Evolutionary conservation across 306 rosid genomes (phyloP).

Genomic region (Echinosophora koreensis): DNA sequence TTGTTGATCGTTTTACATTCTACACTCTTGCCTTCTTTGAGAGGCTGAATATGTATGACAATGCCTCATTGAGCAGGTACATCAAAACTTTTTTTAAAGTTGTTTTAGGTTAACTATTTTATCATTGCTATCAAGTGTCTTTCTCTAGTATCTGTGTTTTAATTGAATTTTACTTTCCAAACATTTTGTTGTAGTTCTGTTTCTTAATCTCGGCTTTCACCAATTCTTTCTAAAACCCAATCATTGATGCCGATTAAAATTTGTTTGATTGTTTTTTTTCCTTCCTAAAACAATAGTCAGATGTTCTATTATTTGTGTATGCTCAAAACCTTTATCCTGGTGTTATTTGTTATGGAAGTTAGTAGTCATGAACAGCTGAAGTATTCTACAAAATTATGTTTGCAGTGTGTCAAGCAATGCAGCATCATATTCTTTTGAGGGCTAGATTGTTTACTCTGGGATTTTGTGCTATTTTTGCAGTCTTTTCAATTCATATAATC

Average conservation of each 20-base stretch:
- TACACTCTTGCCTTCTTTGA: constrained; percentile 95
- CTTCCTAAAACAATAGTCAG: not conserved
- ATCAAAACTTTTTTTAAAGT: too few relatives aligned
- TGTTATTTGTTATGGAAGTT: constrained; percentile 33
- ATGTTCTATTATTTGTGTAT: constrained; percentile 14
- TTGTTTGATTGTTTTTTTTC: too few relatives aligned
- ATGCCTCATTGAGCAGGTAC: constrained; percentile 96
- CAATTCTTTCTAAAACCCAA: not conserved
- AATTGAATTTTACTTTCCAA: constrained; percentile 38
- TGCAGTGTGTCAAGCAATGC: constrained; percentile 28
- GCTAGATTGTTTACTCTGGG: constrained; percentile 38
- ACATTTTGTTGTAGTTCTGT: constrained; percentile 26
- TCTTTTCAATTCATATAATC: constrained; percentile 85
- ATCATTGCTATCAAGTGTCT: too few relatives aligned
- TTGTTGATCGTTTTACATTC: constrained; percentile 94
- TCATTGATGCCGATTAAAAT: constrained; percentile 1
- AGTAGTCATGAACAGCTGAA: not conserved
- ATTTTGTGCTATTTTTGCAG: constrained; percentile 60
- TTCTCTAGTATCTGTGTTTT: constrained; percentile 9
- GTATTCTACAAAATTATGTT: constrained; percentile 14
- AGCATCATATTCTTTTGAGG: constrained; percentile 34
- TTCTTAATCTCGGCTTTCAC: constrained; percentile 20
- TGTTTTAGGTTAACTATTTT: too few relatives aligned
- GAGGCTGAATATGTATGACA: constrained; percentile 90
- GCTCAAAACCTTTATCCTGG: constrained; percentile 5